These are phyloP conservation scores for Emergomyces pasteurianus DNA, from an alignment of 2,329 filamentous ascomycete genomes.

Conservation along the genomic window DNA sequence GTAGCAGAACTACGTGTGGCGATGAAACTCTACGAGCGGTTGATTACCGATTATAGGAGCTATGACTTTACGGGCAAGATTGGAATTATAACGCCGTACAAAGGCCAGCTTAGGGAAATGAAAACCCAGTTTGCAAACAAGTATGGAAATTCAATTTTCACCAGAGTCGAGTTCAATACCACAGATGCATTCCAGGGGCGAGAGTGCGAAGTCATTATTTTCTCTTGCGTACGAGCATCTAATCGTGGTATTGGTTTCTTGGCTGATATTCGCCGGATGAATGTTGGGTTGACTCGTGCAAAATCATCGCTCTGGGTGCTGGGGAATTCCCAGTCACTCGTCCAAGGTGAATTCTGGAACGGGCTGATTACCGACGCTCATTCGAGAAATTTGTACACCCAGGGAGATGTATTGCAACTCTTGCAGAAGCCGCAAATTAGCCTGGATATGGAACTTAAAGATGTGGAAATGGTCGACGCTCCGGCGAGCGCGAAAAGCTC, in stretches of 20 bases:
- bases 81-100: constrained; percentile 96
- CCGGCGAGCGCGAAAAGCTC: constrained; percentile 11
- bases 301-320: constrained; percentile 96
- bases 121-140: constrained; percentile 58
- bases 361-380: constrained; percentile 74
- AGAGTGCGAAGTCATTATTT: constrained; percentile 96
- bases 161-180: constrained; percentile 90
- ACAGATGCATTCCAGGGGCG: constrained; percentile 96
- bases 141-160: constrained; percentile 64
- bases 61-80: constrained; percentile 71
- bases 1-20: constrained; percentile 75
- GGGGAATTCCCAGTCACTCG: constrained; percentile 75
- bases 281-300: constrained; percentile 91
- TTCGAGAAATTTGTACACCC: constrained; percentile 61
- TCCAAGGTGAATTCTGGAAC: constrained; percentile 83
- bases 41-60: constrained; percentile 58
- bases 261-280: constrained; percentile 97
- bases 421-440: constrained; percentile 42
- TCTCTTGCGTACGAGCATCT: constrained; percentile 91
- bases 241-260: constrained; percentile 96
- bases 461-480: constrained; percentile 33
- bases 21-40: constrained; percentile 68
- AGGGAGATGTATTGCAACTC: constrained; percentile 48
- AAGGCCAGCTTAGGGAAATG: constrained; percentile 75
- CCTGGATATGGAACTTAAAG: constrained; percentile 27